Conservation (phyloP, 2,329 filamentous ascomycete genomes). For the Neonectria hederae region DNA sequence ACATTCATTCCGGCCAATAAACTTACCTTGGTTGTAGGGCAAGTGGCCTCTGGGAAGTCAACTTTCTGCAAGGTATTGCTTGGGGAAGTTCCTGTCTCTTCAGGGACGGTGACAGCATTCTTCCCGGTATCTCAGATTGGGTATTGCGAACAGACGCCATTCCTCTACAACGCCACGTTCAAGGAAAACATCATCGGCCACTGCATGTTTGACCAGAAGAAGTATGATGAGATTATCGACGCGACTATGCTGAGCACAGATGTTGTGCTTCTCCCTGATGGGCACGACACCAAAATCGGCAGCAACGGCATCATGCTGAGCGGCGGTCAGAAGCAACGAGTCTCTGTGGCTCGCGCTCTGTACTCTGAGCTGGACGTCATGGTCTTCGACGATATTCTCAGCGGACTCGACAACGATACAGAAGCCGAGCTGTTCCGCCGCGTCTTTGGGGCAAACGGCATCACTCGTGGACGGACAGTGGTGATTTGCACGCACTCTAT, state of each 20-base stretch:
- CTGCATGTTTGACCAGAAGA: conserved; percentile 40
- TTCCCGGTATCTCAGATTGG: conserved; percentile 36
- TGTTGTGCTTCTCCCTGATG: conserved; percentile 44
- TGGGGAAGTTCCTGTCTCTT: conserved; percentile 40
- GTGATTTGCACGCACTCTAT: conserved; percentile 52
- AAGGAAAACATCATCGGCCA: conserved; percentile 52
- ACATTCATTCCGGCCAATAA: conserved; percentile 27
- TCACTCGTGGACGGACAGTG: conserved; percentile 53
- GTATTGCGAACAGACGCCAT: conserved; percentile 48
- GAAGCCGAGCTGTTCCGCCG: conserved; percentile 54
- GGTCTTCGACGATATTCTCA: conserved; percentile 58
- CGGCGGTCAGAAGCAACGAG: conserved; percentile 53
- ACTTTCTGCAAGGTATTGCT: conserved; percentile 51
- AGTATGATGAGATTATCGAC: conserved; percentile 49
- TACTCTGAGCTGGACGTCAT: conserved; percentile 53
- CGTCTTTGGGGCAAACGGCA: conserved; percentile 52
- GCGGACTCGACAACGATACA: conserved; percentile 56
- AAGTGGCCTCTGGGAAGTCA: conserved; percentile 50
- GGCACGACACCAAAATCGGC: conserved; percentile 52
- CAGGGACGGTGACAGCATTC: conserved; percentile 26
- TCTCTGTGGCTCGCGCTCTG: conserved; percentile 55
- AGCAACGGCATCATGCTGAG: conserved; percentile 54
- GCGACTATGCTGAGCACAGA: conserved; percentile 48
- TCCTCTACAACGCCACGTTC: conserved; percentile 49
- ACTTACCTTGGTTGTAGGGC: conserved; percentile 50